These are phyloP conservation scores for Flueggea neowawraea DNA, from an alignment of 441 rosid genomes.

Conservation along the genomic window DNA sequence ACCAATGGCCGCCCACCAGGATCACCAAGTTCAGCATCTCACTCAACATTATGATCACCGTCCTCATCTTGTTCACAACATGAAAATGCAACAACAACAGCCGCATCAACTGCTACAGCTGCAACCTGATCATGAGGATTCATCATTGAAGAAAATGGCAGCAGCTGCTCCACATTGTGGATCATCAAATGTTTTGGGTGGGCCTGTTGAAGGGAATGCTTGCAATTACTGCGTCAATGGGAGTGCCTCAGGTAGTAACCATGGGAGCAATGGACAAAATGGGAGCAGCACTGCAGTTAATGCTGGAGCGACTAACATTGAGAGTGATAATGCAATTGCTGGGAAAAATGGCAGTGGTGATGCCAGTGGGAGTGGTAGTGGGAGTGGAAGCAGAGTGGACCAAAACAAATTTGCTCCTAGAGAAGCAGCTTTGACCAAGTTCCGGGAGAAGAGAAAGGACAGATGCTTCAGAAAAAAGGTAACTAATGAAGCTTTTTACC, in stretches of 20 bases:
- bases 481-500: slow-evolving; percentile 1
- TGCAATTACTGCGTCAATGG: slow-evolving; percentile 47
- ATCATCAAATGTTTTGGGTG: slow-evolving; percentile 47
- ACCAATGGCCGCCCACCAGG: slow-evolving; percentile 24
- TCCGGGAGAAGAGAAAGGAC: slow-evolving; percentile 49
- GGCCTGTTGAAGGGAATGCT: slow-evolving; percentile 36
- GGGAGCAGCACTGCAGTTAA: slow-evolving; percentile 49
- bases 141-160: slow-evolving; percentile 32
- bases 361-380: slow-evolving; percentile 33
- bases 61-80: slow-evolving; percentile 12
- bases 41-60: slow-evolving; percentile 20
- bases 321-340: slow-evolving; percentile 36
- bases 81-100: slow-evolving; percentile 18
- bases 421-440: slow-evolving; percentile 54
- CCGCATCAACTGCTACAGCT: slow-evolving; percentile 18
- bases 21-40: slow-evolving; percentile 27
- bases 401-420: slow-evolving; percentile 25
- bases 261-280: slow-evolving; percentile 51
- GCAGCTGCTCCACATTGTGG: slow-evolving; percentile 49
- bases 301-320: slow-evolving; percentile 32
- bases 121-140: slow-evolving; percentile 31
- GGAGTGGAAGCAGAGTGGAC: slow-evolving; percentile 32
- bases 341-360: slow-evolving; percentile 39
- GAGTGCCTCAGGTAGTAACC: slow-evolving; percentile 64
- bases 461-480: slow-evolving; percentile 62